Percentiles rank a stretch among this genome's conserved stretches.
Conservation (phyloP, 2,329 filamentous ascomycete genomes). For the Colletotrichum incanum region DNA sequence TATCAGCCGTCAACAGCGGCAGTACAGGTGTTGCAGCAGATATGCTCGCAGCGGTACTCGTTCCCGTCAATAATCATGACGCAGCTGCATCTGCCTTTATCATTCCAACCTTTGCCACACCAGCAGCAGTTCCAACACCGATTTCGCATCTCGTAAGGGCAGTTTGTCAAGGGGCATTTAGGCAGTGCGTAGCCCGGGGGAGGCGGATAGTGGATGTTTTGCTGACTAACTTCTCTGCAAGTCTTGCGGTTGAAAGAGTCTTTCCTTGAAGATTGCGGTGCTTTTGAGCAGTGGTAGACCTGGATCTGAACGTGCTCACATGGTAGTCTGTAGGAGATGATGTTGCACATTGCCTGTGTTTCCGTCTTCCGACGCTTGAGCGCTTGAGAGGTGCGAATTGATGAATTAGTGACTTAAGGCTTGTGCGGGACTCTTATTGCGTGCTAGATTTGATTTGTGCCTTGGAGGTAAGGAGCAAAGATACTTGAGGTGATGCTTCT, state of each 20-base stretch:
- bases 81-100: constrained; percentile 65
- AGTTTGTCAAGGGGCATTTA: constrained; percentile 63
- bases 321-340: constrained; percentile 64
- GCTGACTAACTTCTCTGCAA: constrained; percentile 61
- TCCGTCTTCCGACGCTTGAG: neutral
- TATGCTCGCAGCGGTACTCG: constrained; percentile 67
- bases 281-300: constrained; percentile 62
- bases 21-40: constrained; percentile 67
- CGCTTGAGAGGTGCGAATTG: neutral
- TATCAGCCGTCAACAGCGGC: constrained; percentile 54
- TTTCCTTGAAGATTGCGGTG: constrained; percentile 50
- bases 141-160: constrained; percentile 66
- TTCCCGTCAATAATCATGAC: constrained; percentile 68
- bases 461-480: neutral
- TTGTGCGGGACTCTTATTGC: neutral
- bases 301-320: constrained; percentile 67
- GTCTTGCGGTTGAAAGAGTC: constrained; percentile 51
- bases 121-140: constrained; percentile 71
- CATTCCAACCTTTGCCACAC: constrained; percentile 70
- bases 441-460: neutral
- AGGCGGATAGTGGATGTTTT: constrained; percentile 63
- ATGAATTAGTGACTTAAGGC: neutral
- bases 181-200: constrained; percentile 60
- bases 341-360: constrained; percentile 62
- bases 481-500: neutral